Conservation (phyloP, 371 early-diverging fungal species). For the Nematocida homosporus region DNA sequence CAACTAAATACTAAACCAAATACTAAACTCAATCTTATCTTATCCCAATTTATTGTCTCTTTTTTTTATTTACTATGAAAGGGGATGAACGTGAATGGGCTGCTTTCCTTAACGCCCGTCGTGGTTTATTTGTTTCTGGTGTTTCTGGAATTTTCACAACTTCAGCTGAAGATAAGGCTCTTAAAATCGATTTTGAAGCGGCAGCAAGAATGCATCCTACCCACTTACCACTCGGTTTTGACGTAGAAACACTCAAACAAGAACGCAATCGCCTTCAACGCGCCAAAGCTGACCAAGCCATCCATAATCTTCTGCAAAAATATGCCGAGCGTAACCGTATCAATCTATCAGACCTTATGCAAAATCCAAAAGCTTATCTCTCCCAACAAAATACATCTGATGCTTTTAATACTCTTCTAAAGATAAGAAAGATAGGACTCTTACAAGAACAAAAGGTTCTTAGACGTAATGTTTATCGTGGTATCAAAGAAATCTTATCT, state of each 20-base stretch:
- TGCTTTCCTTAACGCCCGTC: slow-evolving; percentile 37
- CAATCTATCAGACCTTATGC: not conserved
- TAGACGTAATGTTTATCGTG: slow-evolving; percentile 40
- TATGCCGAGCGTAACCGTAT: slow-evolving; percentile 19
- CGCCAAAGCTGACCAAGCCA: slow-evolving; percentile 18
- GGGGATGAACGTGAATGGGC: slow-evolving; percentile 52
- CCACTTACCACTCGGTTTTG: slow-evolving; percentile 46
- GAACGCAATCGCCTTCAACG: slow-evolving; percentile 19
- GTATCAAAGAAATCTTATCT: slow-evolving; percentile 44
- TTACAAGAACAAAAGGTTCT: slow-evolving; percentile 35
- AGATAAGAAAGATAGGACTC: slow-evolving; percentile 36
- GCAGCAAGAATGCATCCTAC: slow-evolving; percentile 48
- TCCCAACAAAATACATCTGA: not conserved
- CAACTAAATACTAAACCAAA: not conserved
- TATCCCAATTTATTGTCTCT: slow-evolving; percentile 22
- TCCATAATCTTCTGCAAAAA: slow-evolving; percentile 1
- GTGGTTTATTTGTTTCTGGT: slow-evolving; percentile 46
- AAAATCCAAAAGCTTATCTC: slow-evolving; percentile 27
- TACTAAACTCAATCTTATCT: slow-evolving; percentile 1
- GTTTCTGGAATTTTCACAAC: slow-evolving; percentile 51
- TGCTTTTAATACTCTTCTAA: slow-evolving; percentile 31
- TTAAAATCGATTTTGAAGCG: slow-evolving; percentile 52
- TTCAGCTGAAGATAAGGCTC: slow-evolving; percentile 40
- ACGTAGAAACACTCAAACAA: slow-evolving; percentile 46
- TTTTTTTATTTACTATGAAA: slow-evolving; percentile 48